Evolutionary conservation across 2,329 filamentous ascomycete species (phyloP), one percentile per base, ranked within the genome.

Genomic region (Hansfordia pulvinata): DNA sequence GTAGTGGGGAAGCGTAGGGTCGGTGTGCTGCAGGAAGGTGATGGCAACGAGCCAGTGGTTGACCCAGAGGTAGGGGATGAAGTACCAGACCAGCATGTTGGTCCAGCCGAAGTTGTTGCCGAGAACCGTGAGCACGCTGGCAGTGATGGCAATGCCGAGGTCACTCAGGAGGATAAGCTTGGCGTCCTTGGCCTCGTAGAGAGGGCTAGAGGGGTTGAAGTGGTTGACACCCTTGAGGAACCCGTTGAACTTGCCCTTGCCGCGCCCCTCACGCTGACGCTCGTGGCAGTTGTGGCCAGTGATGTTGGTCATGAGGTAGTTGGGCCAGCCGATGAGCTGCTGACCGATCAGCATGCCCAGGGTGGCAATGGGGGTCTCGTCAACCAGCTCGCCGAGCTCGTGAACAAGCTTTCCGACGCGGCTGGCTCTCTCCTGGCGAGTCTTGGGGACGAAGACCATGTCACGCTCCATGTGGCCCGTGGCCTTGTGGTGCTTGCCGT

Each of bases 41-140:
- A 96, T 96, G 52, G 86, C 86, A 40, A 96, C 86, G 30, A 96
- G 79, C 88, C 88, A 96, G 72, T 94, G 85, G 71, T 96, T 93
- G 30, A 94, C 86, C 88, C 88, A 94, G 34, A 94, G 66, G 54
- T 96, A 98, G 19, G 90, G 90, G 32, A 92, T 49, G 47, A 86
- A 75, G 61, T 98, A 98, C 88, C 90, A 96, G 36, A 98, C 79
- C 33, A 81, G 60, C 52, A 96, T 64, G 64, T 94, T 96, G 49
- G 63, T 52, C 64, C 76, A 88, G 47, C 90, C 90, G 42, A 77
- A 94, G 30, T 57, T 80, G 53, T 74, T 74, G 43, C 76, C 76
- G 38, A 94, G 62, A 43, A 65, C 66, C 55, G 69, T 68, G 33
- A 93, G 67, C 27, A 56, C 62, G 33, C 64, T 58, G 30, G 60